Conservation (phyloP, 306 rosid species). For the Hylodesmum podocarpum region DNA sequence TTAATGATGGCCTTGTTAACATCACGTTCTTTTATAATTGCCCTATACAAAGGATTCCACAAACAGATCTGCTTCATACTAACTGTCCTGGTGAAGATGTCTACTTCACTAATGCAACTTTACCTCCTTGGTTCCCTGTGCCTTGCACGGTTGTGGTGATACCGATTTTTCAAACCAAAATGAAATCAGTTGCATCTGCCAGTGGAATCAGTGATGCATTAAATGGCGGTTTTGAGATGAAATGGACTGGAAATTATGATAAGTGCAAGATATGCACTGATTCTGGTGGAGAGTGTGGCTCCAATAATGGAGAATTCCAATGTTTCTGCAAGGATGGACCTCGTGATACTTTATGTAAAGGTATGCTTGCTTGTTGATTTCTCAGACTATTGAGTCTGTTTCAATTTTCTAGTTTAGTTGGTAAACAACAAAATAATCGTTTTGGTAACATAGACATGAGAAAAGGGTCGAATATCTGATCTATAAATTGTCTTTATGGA, state of each 20-base stretch:
- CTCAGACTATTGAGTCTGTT: not conserved
- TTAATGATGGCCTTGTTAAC: not conserved
- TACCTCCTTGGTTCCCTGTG: rapidly evolving
- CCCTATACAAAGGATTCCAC: not conserved
- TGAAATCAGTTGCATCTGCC: rapidly evolving
- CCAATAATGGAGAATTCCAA: not conserved
- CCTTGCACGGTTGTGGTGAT: not conserved
- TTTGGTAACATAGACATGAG: not conserved
- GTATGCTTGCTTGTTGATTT: constrained; percentile 14
- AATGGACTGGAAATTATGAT: not conserved
- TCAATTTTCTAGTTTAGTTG: not conserved
- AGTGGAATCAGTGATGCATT: not conserved
- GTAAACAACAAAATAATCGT: too few species aligned
- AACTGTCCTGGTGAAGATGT: not conserved
- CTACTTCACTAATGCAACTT: rapidly evolving
- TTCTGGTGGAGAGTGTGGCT: constrained; percentile 29
- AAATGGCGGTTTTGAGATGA: not conserved
- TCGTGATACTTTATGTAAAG: not conserved
- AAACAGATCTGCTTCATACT: rapidly evolving
- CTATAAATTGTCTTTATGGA: not conserved
- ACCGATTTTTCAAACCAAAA: not conserved
- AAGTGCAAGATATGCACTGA: not conserved
- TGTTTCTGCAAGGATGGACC: constrained; percentile 40
- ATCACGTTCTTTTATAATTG: constrained; percentile 15
- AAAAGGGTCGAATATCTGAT: not conserved